A percentile compares a stretch with the other conserved stretches of the same genome.
Conservation (phyloP, 2,329 filamentous ascomycete species). For the Kalmusia sp. region DNA sequence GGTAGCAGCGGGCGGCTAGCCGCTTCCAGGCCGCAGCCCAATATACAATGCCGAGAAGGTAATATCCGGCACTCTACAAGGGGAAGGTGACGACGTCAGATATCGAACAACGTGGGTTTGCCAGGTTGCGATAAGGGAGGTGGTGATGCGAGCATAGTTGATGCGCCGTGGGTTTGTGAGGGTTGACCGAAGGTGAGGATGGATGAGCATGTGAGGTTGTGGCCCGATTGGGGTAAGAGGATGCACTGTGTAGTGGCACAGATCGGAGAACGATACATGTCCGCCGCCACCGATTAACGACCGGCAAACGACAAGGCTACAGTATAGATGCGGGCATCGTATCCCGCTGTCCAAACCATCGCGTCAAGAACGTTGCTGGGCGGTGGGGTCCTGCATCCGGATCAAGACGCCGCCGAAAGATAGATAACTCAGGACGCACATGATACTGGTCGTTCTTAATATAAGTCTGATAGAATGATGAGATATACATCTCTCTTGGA, state of each 20-base stretch:
- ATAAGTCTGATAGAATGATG: not conserved
- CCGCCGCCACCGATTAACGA: not conserved
- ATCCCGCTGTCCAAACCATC: not conserved
- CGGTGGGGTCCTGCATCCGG: not conserved
- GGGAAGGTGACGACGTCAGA: slow-evolving; percentile 16
- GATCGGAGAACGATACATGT: not conserved
- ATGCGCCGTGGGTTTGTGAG: not conserved
- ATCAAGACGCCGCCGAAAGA: not conserved
- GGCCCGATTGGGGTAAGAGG: not conserved
- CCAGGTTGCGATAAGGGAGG: not conserved
- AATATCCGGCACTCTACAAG: not conserved
- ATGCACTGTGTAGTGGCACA: not conserved
- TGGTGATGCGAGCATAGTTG: not conserved
- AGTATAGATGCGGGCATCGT: not conserved
- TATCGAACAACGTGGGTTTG: not conserved
- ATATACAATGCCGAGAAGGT: slow-evolving; percentile 7
- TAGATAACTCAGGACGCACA: not conserved
- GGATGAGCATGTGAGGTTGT: not conserved
- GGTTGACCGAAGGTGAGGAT: not conserved
- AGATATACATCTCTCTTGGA: not conserved
- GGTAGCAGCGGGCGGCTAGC: slow-evolving; percentile 1
- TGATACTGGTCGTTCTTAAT: not conserved
- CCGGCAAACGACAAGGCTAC: not conserved
- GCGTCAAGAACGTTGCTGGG: no score
- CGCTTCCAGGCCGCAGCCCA: not conserved